Base-by-base conservation (phyloP, 192 early-diverging fungal species). In the Spizellomyces sp. region DNA sequence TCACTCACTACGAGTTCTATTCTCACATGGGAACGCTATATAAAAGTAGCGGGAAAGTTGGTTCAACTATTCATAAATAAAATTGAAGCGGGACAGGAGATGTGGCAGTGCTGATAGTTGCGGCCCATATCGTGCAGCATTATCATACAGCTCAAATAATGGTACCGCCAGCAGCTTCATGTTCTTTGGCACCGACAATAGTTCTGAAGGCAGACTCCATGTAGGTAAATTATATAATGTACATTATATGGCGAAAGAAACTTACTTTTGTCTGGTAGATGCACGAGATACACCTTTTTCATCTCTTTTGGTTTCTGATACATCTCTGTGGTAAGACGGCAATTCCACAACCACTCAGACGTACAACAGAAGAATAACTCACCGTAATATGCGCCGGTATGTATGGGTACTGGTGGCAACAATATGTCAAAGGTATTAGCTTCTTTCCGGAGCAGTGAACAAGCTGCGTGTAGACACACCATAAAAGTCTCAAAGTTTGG, bases 91-190 rank as follows among this genome's bases (percentile, higher is more conserved):
- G 6, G 79, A 71, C 67, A 93, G 77, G 56, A 90, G 76, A 63
- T 86, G 84, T 27, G 91, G 88, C 57, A 93, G 76, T 5, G 85
- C 79, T 5, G 89, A 79, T 27, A 93, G 64, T 71, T 93, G 89
- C 8, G 85, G 79, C 4, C 92, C 92, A 76, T 90, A 93, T 22
- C 89, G 72, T n/a, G 80, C 81, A n/a, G 89, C 77, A 67, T 93
- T 92, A 62, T 91, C 88, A 77, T 92, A 88, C 15, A 93, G 70
- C 71, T 93, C 92, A 71, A 92, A 91, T 45, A 93, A 78, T 6
- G 92, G 92, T 5, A 93, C 89, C 9, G 92, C 92, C 6, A 93
- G 75, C 9, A 93, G 78, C 64, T 90, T 88, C 88, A 92, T 87
- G 71, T 92, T 92, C 56, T 86, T 88, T 19, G 92, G 92, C 4